Conservation (phyloP, 345 rosid genomes). For the Citrus inodora region DNA sequence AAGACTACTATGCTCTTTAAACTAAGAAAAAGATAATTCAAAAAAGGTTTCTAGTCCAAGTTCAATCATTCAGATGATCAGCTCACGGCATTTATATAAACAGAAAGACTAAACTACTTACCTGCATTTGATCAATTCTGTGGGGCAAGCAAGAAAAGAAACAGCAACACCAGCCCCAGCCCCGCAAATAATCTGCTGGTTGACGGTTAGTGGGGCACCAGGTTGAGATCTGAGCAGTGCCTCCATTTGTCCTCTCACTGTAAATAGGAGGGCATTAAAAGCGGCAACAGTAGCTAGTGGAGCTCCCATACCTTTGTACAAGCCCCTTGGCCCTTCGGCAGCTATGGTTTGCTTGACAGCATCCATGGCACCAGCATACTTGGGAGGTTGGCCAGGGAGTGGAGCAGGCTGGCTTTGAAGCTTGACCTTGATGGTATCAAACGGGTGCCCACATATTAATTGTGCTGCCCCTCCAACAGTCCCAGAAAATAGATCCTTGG, state of each 20-base stretch:
- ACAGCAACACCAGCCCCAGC: constrained; percentile 96
- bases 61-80: neutral
- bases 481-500: constrained; percentile 85
- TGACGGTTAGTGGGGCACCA: constrained; percentile 70
- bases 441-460: constrained; percentile 84
- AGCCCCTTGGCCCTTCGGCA: constrained; percentile 89
- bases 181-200: constrained; percentile 79
- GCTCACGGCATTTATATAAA: neutral
- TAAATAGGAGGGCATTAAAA: constrained; percentile 90
- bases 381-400: constrained; percentile 72
- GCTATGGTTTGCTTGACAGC: constrained; percentile 83
- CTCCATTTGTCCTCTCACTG: constrained; percentile 95
- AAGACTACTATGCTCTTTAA: neutral
- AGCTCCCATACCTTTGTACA: constrained; percentile 99
- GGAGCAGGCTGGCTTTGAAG: constrained; percentile 96
- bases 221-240: constrained; percentile 75
- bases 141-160: constrained; percentile 97
- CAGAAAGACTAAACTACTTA: constrained; percentile 12
- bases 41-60: neutral
- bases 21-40: neutral
- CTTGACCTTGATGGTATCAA: constrained; percentile 98
- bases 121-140: constrained; percentile 99
- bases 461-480: constrained; percentile 97
- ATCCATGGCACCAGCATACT: constrained; percentile 78
- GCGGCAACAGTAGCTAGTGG: constrained; percentile 99